phyloP scores from a whole-genome alignment of 2,329 filamentous ascomycete genomes.

The Pezicula neosporulosa region DNA sequence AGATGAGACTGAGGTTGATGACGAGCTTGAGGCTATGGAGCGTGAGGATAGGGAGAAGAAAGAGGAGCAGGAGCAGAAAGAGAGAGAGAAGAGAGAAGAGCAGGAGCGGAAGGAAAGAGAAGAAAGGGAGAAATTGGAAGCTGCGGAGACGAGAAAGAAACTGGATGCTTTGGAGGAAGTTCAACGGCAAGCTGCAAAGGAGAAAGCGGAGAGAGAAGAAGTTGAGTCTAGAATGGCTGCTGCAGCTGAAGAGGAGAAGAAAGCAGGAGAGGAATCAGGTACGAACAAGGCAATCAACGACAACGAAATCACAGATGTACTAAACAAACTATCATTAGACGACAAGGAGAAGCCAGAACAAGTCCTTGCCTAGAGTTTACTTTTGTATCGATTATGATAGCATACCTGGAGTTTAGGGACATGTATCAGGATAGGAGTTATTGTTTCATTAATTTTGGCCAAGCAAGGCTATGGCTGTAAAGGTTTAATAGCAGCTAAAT shows the following conservation, averaged over 20 bases:
- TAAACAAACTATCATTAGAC: slow-evolving; percentile 21
- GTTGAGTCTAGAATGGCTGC: background rate
- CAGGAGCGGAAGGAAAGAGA: slow-evolving; percentile 21
- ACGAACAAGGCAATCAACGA: slow-evolving; percentile 7
- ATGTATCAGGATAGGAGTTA: background rate
- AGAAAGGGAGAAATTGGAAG: slow-evolving; percentile 23
- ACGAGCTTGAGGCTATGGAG: slow-evolving; percentile 76
- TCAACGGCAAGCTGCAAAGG: slow-evolving; percentile 17
- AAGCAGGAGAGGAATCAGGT: slow-evolving; percentile 6
- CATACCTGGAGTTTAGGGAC: background rate
- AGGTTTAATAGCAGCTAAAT: slow-evolving; percentile 15
- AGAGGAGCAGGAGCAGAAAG: slow-evolving; percentile 39
- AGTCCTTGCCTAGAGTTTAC: slow-evolving; percentile 9
- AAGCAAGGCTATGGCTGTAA: slow-evolving; percentile 14
- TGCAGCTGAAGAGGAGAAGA: slow-evolving; percentile 5
- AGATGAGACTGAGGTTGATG: slow-evolving; percentile 82
- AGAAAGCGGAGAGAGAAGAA: slow-evolving; percentile 9
- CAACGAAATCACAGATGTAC: slow-evolving; percentile 10
- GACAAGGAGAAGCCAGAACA: slow-evolving; percentile 7
- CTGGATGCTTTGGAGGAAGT: slow-evolving; percentile 22
- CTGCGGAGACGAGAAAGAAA: slow-evolving; percentile 24
- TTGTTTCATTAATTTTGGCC: background rate
- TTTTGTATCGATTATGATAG: background rate
- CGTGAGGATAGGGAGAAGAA: slow-evolving; percentile 40
- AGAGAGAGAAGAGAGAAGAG: slow-evolving; percentile 37